These are phyloP conservation scores for Viola pubescens DNA, from an alignment of 441 rosid species.

Conservation along the genomic window DNA sequence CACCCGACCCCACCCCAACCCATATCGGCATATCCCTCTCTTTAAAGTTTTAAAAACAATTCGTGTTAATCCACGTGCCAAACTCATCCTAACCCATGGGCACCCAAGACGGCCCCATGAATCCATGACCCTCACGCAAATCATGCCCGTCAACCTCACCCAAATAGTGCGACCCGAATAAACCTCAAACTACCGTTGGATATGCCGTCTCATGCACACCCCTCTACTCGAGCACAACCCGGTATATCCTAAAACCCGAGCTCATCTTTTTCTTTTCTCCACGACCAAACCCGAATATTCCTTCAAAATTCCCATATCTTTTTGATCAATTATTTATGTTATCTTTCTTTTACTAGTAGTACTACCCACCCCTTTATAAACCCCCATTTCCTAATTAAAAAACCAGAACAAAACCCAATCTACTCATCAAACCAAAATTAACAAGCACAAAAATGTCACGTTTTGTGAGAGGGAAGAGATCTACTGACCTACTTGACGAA, in stretches of 20 bases:
- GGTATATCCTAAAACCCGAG: conserved; percentile 28
- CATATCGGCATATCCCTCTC: not conserved
- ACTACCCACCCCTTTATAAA: not conserved
- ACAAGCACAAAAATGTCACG: conserved; percentile 18
- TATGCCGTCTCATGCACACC: conserved; percentile 27
- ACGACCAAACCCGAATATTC: conserved; percentile 39
- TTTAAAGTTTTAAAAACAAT: not conserved
- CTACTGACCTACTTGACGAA: conserved; percentile 53
- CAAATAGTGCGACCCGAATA: conserved; percentile 14
- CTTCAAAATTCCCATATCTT: conserved; percentile 12
- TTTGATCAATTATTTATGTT: not conserved
- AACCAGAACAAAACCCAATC: not conserved
- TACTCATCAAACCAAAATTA: not conserved
- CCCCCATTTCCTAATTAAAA: not conserved
- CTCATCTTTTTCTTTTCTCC: not conserved
- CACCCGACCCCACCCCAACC: not conserved
- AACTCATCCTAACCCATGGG: not conserved
- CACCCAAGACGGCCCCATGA: not conserved
- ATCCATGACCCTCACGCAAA: not conserved
- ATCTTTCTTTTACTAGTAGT: not conserved
- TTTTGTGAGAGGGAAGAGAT: conserved; percentile 40
- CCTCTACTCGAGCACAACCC: conserved; percentile 14
- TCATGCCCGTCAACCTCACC: conserved; percentile 24
- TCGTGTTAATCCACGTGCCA: not conserved
- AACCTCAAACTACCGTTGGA: conserved; percentile 34